Percentiles rank a stretch among this genome's conserved stretches.
phyloP scores from a whole-genome alignment of 345 rosid genomes.

The Linum lewisii region DNA sequence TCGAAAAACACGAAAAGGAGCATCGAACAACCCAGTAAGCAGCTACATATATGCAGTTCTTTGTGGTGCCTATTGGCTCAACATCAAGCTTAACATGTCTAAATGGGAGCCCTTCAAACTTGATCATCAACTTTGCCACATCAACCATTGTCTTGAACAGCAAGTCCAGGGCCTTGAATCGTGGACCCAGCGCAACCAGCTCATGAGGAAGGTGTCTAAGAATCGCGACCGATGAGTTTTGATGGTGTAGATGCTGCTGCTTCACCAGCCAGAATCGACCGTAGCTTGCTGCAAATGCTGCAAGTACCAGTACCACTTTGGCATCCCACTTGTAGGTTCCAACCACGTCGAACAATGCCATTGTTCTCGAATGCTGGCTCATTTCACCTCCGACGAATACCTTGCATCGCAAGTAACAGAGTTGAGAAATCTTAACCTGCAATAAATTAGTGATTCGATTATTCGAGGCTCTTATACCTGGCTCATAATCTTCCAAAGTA shows the following conservation, averaged over 20 bases:
- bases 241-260: slow-evolving; percentile 38
- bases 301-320: slow-evolving; percentile 52
- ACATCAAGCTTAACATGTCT: slow-evolving; percentile 28
- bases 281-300: slow-evolving; percentile 52
- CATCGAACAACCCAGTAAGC: slow-evolving; percentile 60
- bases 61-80: slow-evolving; percentile 29
- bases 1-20: slow-evolving; percentile 45
- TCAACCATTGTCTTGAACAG: slow-evolving; percentile 42
- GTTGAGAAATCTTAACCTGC: not conserved
- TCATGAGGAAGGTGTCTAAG: slow-evolving; percentile 44
- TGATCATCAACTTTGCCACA: slow-evolving; percentile 41
- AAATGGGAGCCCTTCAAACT: slow-evolving; percentile 44
- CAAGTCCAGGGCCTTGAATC: slow-evolving; percentile 40
- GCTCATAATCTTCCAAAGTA: slow-evolving; percentile 28
- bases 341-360: slow-evolving; percentile 49
- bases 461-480: slow-evolving; percentile 31
- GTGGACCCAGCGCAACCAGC: slow-evolving; percentile 33
- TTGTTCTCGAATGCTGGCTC: slow-evolving; percentile 36
- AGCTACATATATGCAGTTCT: slow-evolving; percentile 40
- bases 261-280: slow-evolving; percentile 49
- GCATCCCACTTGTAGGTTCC: slow-evolving; percentile 64
- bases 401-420: slow-evolving; percentile 17
- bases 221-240: slow-evolving; percentile 34
- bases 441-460: too few relatives aligned
- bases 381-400: slow-evolving; percentile 26